Evolutionary conservation across 2,329 filamentous ascomycete genomes (phyloP).

Genomic region (Fusarium decemcellulare): DNA sequence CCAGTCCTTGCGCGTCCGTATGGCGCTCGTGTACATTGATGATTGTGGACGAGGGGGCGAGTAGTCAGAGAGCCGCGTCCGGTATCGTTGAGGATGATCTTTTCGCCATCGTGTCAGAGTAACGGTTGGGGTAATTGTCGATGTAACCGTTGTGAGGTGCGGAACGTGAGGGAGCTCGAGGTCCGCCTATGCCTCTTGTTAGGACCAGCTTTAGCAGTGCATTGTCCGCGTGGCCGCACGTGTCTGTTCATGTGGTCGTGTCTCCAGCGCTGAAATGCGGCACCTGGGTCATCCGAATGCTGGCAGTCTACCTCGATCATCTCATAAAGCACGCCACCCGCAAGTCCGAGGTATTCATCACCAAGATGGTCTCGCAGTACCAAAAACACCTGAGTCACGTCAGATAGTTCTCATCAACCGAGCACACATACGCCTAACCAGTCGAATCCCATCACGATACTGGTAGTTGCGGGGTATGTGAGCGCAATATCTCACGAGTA

Average conservation of each 20-base stretch:
- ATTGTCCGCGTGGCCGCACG: constrained; percentile 45
- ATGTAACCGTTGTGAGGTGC: constrained; percentile 61
- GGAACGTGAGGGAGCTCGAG: constrained; percentile 63
- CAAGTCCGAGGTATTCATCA: constrained; percentile 60
- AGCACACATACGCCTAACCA: constrained; percentile 47
- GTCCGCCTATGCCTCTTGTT: constrained; percentile 51
- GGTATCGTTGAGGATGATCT: constrained; percentile 55
- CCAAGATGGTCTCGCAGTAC: constrained; percentile 60
- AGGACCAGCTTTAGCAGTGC: neutral
- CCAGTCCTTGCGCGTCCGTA: constrained; percentile 58
- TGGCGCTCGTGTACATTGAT: constrained; percentile 37
- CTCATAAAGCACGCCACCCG: constrained; percentile 62
- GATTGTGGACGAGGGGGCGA: constrained; percentile 35
- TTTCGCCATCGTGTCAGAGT: constrained; percentile 55
- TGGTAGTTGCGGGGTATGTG: constrained; percentile 62
- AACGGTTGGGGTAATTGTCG: constrained; percentile 57
- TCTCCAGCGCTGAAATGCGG: constrained; percentile 63
- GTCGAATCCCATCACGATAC: constrained; percentile 60
- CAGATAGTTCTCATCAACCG: neutral
- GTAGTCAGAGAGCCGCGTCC: constrained; percentile 58
- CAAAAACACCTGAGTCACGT: constrained; percentile 54
- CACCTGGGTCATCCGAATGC: constrained; percentile 60
- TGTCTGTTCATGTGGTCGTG: constrained; percentile 60
- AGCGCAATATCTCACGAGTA: constrained; percentile 60
- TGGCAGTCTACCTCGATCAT: constrained; percentile 62